phyloP scores from a whole-genome alignment of 371 early-diverging fungal genomes.

The Mucor velutinosus region DNA sequence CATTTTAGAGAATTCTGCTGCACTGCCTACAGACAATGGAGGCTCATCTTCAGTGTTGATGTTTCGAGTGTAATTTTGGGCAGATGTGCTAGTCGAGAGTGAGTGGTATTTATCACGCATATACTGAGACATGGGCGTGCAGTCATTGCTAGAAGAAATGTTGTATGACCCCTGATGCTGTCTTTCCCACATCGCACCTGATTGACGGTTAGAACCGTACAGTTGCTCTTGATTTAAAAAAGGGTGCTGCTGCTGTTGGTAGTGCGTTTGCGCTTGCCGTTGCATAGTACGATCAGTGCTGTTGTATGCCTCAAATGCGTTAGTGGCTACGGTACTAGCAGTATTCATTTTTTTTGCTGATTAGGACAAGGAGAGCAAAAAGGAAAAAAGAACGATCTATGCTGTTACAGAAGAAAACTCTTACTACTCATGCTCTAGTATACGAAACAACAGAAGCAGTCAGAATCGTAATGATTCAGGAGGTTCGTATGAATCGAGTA shows the following conservation, averaged over 20 bases:
- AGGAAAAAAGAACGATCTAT: neutral
- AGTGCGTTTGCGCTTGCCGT: neutral
- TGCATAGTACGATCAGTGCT: neutral
- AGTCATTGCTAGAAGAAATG: neutral
- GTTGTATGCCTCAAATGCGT: neutral
- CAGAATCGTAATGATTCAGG: constrained; percentile 6
- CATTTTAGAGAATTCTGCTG: neutral
- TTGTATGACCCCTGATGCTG: neutral
- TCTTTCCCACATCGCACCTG: neutral
- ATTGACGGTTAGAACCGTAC: neutral
- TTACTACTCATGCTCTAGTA: constrained; percentile 1
- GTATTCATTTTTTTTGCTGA: neutral
- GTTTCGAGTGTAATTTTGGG: neutral
- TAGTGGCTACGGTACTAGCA: neutral
- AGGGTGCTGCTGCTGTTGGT: neutral
- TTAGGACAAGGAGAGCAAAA: neutral
- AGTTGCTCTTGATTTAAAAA: neutral
- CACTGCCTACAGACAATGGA: neutral
- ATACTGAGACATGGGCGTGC: neutral
- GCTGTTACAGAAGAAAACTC: constrained; percentile 1
- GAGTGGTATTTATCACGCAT: neutral
- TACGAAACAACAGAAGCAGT: constrained; percentile 20
- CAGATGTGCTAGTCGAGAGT: neutral
- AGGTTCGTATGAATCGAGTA: neutral
- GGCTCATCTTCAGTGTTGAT: neutral